phyloP scores from a whole-genome alignment of 441 rosid genomes.

The Theobroma grandiflorum region DNA sequence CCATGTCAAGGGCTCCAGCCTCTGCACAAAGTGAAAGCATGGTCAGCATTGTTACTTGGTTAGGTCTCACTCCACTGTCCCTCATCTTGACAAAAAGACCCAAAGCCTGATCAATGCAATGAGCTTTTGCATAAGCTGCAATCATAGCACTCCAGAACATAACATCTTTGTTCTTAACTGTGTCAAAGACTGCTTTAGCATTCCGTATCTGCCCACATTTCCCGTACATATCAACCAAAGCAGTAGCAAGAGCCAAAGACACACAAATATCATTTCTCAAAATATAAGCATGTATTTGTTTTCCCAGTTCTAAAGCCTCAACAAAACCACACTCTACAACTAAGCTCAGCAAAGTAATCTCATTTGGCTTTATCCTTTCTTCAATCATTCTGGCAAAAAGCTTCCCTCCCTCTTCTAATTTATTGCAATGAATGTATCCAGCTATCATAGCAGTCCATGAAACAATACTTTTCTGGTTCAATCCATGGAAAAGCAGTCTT shows the following conservation, averaged over 20 bases:
- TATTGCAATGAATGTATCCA: slow-evolving; percentile 46
- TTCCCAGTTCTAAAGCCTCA: slow-evolving; percentile 42
- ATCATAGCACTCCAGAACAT: slow-evolving; percentile 49
- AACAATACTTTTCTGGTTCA: slow-evolving; percentile 43
- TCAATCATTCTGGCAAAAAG: slow-evolving; percentile 47
- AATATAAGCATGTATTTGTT: slow-evolving; percentile 46
- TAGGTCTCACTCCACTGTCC: slow-evolving; percentile 36
- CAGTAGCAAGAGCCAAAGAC: slow-evolving; percentile 39
- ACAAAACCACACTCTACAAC: slow-evolving; percentile 47
- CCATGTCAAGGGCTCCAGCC: slow-evolving; percentile 44
- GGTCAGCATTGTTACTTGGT: slow-evolving; percentile 36
- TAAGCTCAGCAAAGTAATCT: slow-evolving; percentile 47
- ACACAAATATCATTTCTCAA: slow-evolving; percentile 34
- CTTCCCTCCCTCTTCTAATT: slow-evolving; percentile 38
- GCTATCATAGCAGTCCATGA: slow-evolving; percentile 59
- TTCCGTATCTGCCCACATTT: slow-evolving; percentile 42
- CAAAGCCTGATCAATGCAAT: slow-evolving; percentile 36
- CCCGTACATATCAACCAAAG: slow-evolving; percentile 62
- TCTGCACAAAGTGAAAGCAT: slow-evolving; percentile 46
- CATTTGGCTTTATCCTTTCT: slow-evolving; percentile 44
- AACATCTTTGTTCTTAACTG: slow-evolving; percentile 41
- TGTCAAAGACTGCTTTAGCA: slow-evolving; percentile 47
- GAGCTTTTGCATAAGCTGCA: slow-evolving; percentile 52
- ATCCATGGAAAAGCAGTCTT: slow-evolving; percentile 38
- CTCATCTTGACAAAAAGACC: slow-evolving; percentile 48